phyloP scores from a whole-genome alignment of 2,329 filamentous ascomycete species.

The Coleophoma eucalyptorum region DNA sequence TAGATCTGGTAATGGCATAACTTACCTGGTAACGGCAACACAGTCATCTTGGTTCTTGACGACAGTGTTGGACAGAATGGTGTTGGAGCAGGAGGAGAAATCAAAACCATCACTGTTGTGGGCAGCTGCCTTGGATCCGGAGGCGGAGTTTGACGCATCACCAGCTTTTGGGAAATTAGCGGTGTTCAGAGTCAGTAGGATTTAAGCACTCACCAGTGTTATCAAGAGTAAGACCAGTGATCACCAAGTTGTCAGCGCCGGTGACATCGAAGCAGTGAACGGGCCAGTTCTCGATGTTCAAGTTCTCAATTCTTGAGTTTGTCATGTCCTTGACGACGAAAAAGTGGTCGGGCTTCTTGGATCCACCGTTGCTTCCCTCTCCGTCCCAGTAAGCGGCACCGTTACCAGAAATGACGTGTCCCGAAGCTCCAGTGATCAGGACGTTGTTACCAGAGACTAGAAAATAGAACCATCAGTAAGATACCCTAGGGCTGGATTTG shows the following conservation, averaged over 20 bases:
- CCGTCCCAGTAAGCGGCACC: slow-evolving; percentile 58
- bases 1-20: too few species aligned
- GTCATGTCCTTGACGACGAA: slow-evolving; percentile 47
- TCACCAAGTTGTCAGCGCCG: slow-evolving; percentile 33
- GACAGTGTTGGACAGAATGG: slow-evolving; percentile 43
- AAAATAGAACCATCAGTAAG: too few species aligned
- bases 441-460: slow-evolving; percentile 51
- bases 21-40: slow-evolving; percentile 44
- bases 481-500: too few species aligned
- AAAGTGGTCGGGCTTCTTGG: slow-evolving; percentile 44
- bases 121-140: slow-evolving; percentile 4
- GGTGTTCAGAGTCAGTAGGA: too few species aligned
- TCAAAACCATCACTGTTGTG: slow-evolving; percentile 52
- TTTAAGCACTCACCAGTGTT: slow-evolving; percentile 30
- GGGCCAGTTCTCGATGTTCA: slow-evolving; percentile 48
- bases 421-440: slow-evolving; percentile 46
- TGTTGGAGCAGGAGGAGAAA: slow-evolving; percentile 37
- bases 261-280: slow-evolving; percentile 46
- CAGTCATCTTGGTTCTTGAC: slow-evolving; percentile 57
- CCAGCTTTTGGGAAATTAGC: slow-evolving; percentile 31
- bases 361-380: slow-evolving; percentile 52
- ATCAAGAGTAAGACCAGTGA: slow-evolving; percentile 50
- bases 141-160: slow-evolving; percentile 30
- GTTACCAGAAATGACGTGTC: slow-evolving; percentile 50
- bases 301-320: slow-evolving; percentile 39